Evolutionary conservation across 805 yeast genomes (phyloP), one percentile per base, ranked within the genome.

Genomic region (Jamesozyma rosinii): DNA sequence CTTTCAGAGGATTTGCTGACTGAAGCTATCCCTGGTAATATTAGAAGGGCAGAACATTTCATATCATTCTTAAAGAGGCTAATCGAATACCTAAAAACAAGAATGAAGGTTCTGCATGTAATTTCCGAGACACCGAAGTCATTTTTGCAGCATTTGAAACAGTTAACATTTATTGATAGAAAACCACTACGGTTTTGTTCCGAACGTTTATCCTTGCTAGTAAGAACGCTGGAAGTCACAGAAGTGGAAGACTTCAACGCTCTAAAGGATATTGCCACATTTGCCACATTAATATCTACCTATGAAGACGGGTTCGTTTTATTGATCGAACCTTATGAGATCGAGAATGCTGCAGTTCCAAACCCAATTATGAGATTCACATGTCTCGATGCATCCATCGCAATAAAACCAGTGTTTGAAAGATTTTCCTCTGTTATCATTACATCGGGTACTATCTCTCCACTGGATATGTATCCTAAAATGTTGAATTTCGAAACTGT

Each of bases 381-480:
- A 0, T 92, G 99, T 67, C 69, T 92, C 38, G 99, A 92, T 67
- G 98, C 99, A 0, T 87, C 97, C 1, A 92, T 92, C 53, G 97
- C 97, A 3, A 92, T 92, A 51, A 92, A 88, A 58, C 98, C 99
- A 0, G 88, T 92, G 0, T 90, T 92, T 68, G 98, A 92, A 41
- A 74, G 89, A 46, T 92, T 90, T 57, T 80, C 86, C 6, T 83
- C 96, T 0, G 95, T 92, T 10, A 82, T 92, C 48, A 92, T 92
- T 47, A 92, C 99, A 0, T 86, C 96, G 0, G 99, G 99, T 51
- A 92, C 99, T 14, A 92, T 92, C 38, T 90, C 97, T 0, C 99
- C 99, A 1, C 75, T 92, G 61, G 97, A 92, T 57, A 92, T 92
- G 99, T 92, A 92, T 61, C 99, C 98, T 5, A 81, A 86, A 54